phyloP scores from a whole-genome alignment of 352 stramenopile genomes.

The Phytophthora megakarya region DNA sequence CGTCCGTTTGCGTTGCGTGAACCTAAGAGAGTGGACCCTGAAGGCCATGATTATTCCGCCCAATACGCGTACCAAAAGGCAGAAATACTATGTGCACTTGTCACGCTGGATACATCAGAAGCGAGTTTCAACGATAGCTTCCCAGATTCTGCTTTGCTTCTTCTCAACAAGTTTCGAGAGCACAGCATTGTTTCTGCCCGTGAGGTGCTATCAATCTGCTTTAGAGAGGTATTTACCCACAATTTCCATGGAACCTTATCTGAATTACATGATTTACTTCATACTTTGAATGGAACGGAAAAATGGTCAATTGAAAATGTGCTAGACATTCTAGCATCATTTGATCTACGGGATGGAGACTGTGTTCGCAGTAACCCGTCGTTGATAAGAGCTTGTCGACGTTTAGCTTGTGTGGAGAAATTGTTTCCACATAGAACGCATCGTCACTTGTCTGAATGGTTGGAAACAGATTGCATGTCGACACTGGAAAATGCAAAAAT shows the following conservation, averaged over 20 bases:
- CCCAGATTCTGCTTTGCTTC: too few relatives aligned
- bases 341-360: not conserved
- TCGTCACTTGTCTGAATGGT: conserved; percentile 4
- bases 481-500: conserved; percentile 18
- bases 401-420: conserved; percentile 1
- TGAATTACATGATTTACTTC: too few relatives aligned
- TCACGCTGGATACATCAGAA: too few relatives aligned
- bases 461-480: not conserved
- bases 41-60: conserved; percentile 17
- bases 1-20: conserved; percentile 20
- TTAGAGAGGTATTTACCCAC: too few relatives aligned
- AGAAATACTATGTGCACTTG: not conserved
- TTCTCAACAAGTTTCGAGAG: too few relatives aligned
- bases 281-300: too few relatives aligned
- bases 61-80: not conserved
- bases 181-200: too few relatives aligned
- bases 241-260: too few relatives aligned
- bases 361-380: not conserved
- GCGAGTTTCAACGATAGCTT: too few relatives aligned
- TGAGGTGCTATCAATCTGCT: too few relatives aligned
- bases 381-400: not conserved
- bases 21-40: not conserved
- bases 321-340: conserved; percentile 1
- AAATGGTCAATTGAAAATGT: not conserved
- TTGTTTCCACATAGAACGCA: not conserved